Evolutionary conservation across 1,284 basidiomycete species (phyloP).

Genomic region (Ceratorhiza oryzae-sativae): DNA sequence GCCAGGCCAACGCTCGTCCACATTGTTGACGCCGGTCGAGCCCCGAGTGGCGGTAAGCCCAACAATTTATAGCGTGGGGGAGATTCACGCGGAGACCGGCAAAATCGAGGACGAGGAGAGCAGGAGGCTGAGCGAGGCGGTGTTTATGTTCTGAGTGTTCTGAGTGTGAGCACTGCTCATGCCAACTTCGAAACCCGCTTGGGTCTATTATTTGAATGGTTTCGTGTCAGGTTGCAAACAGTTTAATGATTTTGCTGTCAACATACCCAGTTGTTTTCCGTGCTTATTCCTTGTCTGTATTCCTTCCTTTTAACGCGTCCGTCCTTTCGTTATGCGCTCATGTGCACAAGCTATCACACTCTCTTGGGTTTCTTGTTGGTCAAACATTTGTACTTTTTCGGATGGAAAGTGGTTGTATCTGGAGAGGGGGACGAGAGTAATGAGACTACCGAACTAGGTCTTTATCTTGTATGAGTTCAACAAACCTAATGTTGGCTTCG

Average conservation of each 20-base stretch:
- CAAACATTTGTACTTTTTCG: conserved; percentile 8
- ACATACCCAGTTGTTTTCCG: conserved; percentile 2
- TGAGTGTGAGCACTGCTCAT: neutral
- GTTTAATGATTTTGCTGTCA: conserved; percentile 15
- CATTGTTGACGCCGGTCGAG: conserved; percentile 11
- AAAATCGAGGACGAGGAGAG: conserved; percentile 70
- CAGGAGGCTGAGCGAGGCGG: conserved; percentile 69
- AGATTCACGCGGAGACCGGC: conserved; percentile 59
- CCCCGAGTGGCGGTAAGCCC: conserved; percentile 55
- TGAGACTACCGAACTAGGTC: neutral
- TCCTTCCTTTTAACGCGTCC: neutral
- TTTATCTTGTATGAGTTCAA: no score
- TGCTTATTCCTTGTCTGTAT: conserved; percentile 18
- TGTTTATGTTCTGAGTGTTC: conserved; percentile 63
- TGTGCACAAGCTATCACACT: conserved; percentile 7
- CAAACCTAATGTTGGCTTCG: no score
- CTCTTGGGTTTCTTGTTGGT: neutral
- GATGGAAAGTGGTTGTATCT: conserved; percentile 5
- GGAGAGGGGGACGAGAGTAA: neutral
- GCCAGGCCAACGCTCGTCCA: conserved; percentile 26
- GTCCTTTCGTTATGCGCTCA: conserved; percentile 1
- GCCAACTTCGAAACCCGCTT: neutral
- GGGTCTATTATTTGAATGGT: neutral
- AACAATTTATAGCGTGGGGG: conserved; percentile 63
- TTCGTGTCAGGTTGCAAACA: neutral